Conservation (phyloP, 2,329 filamentous ascomycete species). For the Ophiosphaerella narmari region DNA sequence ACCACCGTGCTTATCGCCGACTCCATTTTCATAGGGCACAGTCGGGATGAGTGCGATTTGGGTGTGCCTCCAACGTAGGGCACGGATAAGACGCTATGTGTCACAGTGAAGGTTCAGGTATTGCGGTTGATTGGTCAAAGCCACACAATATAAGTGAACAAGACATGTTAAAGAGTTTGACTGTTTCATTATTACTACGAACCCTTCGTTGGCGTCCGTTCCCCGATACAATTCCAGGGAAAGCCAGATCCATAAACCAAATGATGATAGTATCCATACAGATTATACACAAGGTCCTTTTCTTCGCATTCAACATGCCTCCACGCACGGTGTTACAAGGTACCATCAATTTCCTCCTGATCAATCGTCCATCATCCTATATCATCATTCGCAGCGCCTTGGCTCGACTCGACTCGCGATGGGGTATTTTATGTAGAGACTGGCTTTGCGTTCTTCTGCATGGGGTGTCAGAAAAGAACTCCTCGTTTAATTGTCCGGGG, state of each 20-base stretch:
- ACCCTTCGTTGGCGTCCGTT: slow-evolving; percentile 32
- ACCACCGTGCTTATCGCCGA: too few species aligned
- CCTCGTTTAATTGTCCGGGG: not conserved
- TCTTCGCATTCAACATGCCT: not conserved
- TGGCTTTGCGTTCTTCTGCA: slow-evolving; percentile 19
- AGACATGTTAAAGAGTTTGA: slow-evolving; percentile 29
- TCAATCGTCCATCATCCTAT: slow-evolving; percentile 5
- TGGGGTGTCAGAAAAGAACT: slow-evolving; percentile 4
- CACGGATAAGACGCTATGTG: too few species aligned
- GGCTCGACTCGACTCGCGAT: not conserved
- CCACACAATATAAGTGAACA: slow-evolving; percentile 1
- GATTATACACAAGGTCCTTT: slow-evolving; percentile 30
- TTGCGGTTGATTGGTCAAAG: too few species aligned
- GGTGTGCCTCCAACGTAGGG: too few species aligned
- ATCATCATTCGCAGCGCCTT: not conserved
- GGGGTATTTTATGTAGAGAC: slow-evolving; percentile 14
- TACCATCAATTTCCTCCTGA: slow-evolving; percentile 2
- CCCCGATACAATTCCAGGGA: slow-evolving; percentile 27
- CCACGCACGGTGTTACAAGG: not conserved
- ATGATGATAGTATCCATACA: slow-evolving; percentile 27
- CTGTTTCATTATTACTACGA: slow-evolving; percentile 38
- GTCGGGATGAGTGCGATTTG: too few species aligned
- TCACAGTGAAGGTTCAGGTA: too few species aligned
- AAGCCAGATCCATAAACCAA: slow-evolving; percentile 11
- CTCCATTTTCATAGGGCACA: too few species aligned